phyloP scores from a whole-genome alignment of 192 early-diverging fungal genomes.

The Backusella tarrabulga region DNA sequence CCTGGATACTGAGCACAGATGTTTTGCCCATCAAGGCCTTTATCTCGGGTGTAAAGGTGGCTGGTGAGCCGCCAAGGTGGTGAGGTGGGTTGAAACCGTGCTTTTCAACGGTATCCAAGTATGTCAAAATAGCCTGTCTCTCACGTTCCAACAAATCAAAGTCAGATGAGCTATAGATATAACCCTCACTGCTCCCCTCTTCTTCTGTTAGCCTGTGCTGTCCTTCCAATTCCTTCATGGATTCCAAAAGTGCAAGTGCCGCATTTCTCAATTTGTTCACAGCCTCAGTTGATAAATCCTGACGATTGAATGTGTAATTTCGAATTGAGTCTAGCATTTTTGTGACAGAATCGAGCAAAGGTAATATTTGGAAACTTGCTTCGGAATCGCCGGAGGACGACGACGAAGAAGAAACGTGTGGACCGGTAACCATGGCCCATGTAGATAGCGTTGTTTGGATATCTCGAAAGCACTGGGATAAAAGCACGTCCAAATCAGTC shows the following conservation, averaged over 20 bases:
- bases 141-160: constrained; percentile 44
- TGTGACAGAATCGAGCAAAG: constrained; percentile 47
- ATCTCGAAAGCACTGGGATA: constrained; percentile 42
- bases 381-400: constrained; percentile 8
- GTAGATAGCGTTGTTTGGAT: constrained; percentile 48
- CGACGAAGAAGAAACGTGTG: constrained; percentile 12
- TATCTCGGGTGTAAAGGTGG: constrained; percentile 30
- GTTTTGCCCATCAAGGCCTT: constrained; percentile 36
- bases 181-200: constrained; percentile 41
- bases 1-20: background rate
- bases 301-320: constrained; percentile 51
- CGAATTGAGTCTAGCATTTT: constrained; percentile 51
- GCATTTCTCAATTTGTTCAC: constrained; percentile 41
- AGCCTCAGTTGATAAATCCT: constrained; percentile 38
- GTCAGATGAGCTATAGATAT: constrained; percentile 46
- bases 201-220: constrained; percentile 37
- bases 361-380: constrained; percentile 41
- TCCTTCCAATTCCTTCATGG: constrained; percentile 49
- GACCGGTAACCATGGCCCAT: constrained; percentile 53
- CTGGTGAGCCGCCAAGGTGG: constrained; percentile 26
- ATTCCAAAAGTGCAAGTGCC: constrained; percentile 45
- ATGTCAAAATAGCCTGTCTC: constrained; percentile 42
- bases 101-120: constrained; percentile 46
- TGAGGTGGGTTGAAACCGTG: constrained; percentile 46
- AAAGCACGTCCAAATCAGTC: constrained; percentile 45